These are phyloP conservation scores for Westerdykella aurantiaca DNA, from an alignment of 2,329 filamentous ascomycete species.

Conservation along the genomic window DNA sequence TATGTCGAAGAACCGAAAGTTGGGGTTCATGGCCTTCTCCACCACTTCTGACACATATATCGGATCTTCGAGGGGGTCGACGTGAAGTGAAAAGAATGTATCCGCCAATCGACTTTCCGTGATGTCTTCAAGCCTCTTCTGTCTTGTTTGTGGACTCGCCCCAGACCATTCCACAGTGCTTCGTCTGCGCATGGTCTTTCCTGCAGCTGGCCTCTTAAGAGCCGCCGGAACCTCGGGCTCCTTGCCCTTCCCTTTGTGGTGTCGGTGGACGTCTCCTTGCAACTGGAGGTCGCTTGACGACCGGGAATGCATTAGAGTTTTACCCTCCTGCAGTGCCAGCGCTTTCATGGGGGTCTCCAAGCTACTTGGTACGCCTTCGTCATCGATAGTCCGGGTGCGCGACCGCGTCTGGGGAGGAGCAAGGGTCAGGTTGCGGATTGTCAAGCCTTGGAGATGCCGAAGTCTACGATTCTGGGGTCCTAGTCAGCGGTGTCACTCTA, in stretches of 20 bases:
- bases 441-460: slow-evolving; percentile 80
- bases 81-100: slow-evolving; percentile 81
- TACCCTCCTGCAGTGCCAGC: slow-evolving; percentile 47
- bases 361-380: slow-evolving; percentile 63
- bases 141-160: slow-evolving; percentile 55
- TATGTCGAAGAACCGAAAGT: slow-evolving; percentile 80
- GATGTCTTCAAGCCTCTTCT: slow-evolving; percentile 70
- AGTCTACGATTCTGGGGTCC: slow-evolving; percentile 69
- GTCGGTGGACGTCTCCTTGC: slow-evolving; percentile 20
- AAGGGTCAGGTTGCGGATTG: slow-evolving; percentile 80
- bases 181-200: slow-evolving; percentile 44
- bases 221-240: slow-evolving; percentile 17
- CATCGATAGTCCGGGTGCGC: slow-evolving; percentile 64
- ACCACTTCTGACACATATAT: slow-evolving; percentile 86
- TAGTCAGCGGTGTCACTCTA: slow-evolving; percentile 3
- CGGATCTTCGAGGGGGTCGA: slow-evolving; percentile 58
- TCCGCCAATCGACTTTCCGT: slow-evolving; percentile 71
- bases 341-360: slow-evolving; percentile 64
- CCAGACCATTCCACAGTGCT: slow-evolving; percentile 60
- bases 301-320: slow-evolving; percentile 51
- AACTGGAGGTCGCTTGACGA: slow-evolving; percentile 52
- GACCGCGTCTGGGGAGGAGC: slow-evolving; percentile 45
- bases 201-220: slow-evolving; percentile 28
- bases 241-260: slow-evolving; percentile 18
- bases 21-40: slow-evolving; percentile 80